Conservation (phyloP, 1,139 yeast species). For the Scheffersomyces lignicola region DNA sequence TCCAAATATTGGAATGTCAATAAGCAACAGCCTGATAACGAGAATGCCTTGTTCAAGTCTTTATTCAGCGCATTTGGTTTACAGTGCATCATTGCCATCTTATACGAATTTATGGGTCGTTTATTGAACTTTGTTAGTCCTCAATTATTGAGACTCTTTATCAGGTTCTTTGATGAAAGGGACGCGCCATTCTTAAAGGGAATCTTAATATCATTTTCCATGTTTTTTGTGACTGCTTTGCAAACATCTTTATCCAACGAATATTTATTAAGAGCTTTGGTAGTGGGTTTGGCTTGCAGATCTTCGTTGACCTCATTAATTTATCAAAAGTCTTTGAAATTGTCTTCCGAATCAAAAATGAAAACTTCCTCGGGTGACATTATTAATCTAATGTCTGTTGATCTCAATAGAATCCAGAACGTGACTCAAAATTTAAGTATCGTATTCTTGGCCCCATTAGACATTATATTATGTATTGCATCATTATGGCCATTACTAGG, state of each 20-base stretch:
- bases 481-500: slow-evolving; percentile 30
- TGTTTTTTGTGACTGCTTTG: slow-evolving; percentile 48
- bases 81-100: slow-evolving; percentile 40
- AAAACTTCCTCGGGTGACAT: slow-evolving; percentile 34
- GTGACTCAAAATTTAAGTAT: slow-evolving; percentile 23
- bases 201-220: slow-evolving; percentile 46
- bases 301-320: slow-evolving; percentile 55
- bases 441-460: slow-evolving; percentile 26
- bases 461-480: slow-evolving; percentile 22
- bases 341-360: slow-evolving; percentile 31
- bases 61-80: slow-evolving; percentile 50
- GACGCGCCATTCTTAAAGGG: slow-evolving; percentile 51
- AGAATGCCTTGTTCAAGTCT: slow-evolving; percentile 36
- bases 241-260: slow-evolving; percentile 52
- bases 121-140: slow-evolving; percentile 55
- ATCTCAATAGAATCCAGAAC: slow-evolving; percentile 24
- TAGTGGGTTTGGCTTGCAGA: slow-evolving; percentile 52
- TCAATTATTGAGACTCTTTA: slow-evolving; percentile 49
- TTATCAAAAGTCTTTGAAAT: slow-evolving; percentile 28
- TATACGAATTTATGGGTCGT: slow-evolving; percentile 46
- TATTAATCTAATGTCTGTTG: slow-evolving; percentile 34
- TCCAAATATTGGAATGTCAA: slow-evolving; percentile 24
- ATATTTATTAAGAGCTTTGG: slow-evolving; percentile 51
- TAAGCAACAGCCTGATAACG: slow-evolving; percentile 28
- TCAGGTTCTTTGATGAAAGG: slow-evolving; percentile 43